phyloP scores from a whole-genome alignment of 2,329 filamentous ascomycete species.

The Fusarium siculi region DNA sequence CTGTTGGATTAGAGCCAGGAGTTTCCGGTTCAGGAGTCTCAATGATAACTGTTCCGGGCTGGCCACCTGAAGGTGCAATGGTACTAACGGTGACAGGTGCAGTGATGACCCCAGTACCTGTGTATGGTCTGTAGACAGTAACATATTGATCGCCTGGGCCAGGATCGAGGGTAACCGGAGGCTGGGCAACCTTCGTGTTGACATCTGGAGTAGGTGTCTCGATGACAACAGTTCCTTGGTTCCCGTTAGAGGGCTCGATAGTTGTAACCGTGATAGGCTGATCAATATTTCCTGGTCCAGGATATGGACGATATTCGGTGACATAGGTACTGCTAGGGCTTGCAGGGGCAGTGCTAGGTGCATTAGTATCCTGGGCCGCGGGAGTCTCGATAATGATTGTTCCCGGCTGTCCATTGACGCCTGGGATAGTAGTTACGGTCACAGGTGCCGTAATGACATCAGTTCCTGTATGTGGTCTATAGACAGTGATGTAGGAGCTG shows the following conservation, averaged over 20 bases:
- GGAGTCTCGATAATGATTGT: slow-evolving; percentile 28
- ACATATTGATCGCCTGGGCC: slow-evolving; percentile 10
- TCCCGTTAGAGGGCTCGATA: slow-evolving; percentile 9
- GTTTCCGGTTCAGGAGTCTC: slow-evolving; percentile 19
- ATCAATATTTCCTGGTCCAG: slow-evolving; percentile 17
- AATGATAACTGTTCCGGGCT: slow-evolving; percentile 28
- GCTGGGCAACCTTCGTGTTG: slow-evolving; percentile 12
- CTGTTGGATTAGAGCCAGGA: slow-evolving; percentile 10
- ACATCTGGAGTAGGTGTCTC: slow-evolving; percentile 18
- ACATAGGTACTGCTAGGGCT: slow-evolving; percentile 5
- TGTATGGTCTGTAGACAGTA: slow-evolving; percentile 24
- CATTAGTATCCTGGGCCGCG: not conserved
- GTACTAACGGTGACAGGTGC: slow-evolving; percentile 19
- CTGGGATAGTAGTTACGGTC: slow-evolving; percentile 21
- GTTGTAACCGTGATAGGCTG: slow-evolving; percentile 27
- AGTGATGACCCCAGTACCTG: slow-evolving; percentile 15
- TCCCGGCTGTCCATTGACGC: slow-evolving; percentile 16
- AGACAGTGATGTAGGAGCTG: slow-evolving; percentile 27
- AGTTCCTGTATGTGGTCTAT: slow-evolving; percentile 18
- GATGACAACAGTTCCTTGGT: slow-evolving; percentile 26
- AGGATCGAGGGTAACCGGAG: slow-evolving; percentile 23
- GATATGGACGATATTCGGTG: slow-evolving; percentile 23
- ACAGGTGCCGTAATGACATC: slow-evolving; percentile 21
- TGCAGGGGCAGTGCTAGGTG: not conserved
- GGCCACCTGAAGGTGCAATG: slow-evolving; percentile 2